These are phyloP conservation scores for Ceratocystis eucalypticola DNA, from an alignment of 2,329 filamentous ascomycete genomes.

Conservation along the genomic window DNA sequence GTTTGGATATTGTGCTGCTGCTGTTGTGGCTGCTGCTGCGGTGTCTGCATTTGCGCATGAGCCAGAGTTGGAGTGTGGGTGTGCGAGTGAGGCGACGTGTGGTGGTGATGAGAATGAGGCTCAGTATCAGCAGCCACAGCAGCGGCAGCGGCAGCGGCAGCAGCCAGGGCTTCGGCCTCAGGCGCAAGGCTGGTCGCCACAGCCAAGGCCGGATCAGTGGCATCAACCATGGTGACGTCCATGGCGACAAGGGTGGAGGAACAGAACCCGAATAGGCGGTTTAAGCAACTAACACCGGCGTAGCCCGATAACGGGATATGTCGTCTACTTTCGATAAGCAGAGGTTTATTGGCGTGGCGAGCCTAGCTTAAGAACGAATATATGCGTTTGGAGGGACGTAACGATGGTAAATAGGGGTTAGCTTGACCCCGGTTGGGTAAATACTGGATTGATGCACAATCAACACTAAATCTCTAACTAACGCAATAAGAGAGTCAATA, in stretches of 20 bases:
- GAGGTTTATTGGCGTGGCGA: not conserved
- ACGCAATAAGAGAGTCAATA: not conserved
- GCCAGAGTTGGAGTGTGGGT: not conserved
- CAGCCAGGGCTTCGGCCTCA: slow-evolving; percentile 13
- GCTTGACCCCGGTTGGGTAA: slow-evolving; percentile 7
- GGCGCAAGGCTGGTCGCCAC: slow-evolving; percentile 8
- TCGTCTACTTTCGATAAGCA: not conserved
- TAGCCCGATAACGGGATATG: slow-evolving; percentile 16
- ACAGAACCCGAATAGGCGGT: not conserved
- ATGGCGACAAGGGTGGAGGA: not conserved
- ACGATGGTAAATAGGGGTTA: slow-evolving; percentile 1
- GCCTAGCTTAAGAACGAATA: slow-evolving; percentile 1
- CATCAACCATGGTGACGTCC: slow-evolving; percentile 15
- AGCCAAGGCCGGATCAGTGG: slow-evolving; percentile 6
- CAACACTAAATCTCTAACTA: not conserved
- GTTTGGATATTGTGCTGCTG: not conserved
- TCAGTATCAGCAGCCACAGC: not conserved
- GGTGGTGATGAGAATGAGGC: slow-evolving; percentile 5
- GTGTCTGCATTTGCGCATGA: not conserved
- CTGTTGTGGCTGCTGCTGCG: slow-evolving; percentile 17
- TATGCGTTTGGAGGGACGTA: slow-evolving; percentile 12
- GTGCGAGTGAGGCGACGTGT: not conserved
- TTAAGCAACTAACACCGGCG: slow-evolving; percentile 9
- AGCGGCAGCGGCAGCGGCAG: slow-evolving; percentile 7
- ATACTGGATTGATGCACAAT: slow-evolving; percentile 15